phyloP scores from a whole-genome alignment of 768 basidiomycete species.

The Suillus hirtellus region DNA sequence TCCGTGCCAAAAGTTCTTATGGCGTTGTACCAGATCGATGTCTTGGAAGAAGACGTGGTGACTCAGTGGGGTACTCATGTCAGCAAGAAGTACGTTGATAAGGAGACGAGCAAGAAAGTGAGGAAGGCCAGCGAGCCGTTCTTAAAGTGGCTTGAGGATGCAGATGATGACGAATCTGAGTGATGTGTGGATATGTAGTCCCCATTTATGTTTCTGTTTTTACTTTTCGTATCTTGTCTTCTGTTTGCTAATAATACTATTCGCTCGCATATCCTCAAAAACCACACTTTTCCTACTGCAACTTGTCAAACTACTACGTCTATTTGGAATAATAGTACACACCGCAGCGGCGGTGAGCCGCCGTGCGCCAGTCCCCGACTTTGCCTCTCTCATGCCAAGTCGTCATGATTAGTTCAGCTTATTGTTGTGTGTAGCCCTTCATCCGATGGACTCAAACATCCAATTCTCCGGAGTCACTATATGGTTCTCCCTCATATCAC shows the following conservation, averaged over 20 bases:
- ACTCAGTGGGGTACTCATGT: slow-evolving; percentile 95
- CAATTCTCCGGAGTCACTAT: too few relatives aligned
- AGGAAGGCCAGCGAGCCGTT: slow-evolving; percentile 95
- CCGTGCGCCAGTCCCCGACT: too few relatives aligned
- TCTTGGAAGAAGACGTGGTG: slow-evolving; percentile 89
- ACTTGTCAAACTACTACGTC: too few relatives aligned
- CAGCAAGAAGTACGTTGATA: slow-evolving; percentile 95
- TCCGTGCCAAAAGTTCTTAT: slow-evolving; percentile 90
- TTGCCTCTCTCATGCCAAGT: too few relatives aligned
- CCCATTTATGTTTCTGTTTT: neutral
- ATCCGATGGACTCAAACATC: too few relatives aligned
- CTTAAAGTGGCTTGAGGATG: slow-evolving; percentile 93
- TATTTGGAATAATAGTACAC: too few relatives aligned
- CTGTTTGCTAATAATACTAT: neutral
- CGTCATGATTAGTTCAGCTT: too few relatives aligned
- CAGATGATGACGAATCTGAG: slow-evolving; percentile 66
- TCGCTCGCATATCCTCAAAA: too few relatives aligned
- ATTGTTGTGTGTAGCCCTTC: too few relatives aligned
- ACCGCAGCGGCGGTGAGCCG: too few relatives aligned
- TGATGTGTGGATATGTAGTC: slow-evolving; percentile 33
- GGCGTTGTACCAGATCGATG: slow-evolving; percentile 88
- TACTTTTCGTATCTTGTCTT: slow-evolving; percentile 1
- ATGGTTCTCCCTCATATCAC: too few relatives aligned
- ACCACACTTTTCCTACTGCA: too few relatives aligned
- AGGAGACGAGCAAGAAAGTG: slow-evolving; percentile 93